These are phyloP conservation scores for Populus tomentosa DNA, from an alignment of 441 rosid species.

Conservation along the genomic window DNA sequence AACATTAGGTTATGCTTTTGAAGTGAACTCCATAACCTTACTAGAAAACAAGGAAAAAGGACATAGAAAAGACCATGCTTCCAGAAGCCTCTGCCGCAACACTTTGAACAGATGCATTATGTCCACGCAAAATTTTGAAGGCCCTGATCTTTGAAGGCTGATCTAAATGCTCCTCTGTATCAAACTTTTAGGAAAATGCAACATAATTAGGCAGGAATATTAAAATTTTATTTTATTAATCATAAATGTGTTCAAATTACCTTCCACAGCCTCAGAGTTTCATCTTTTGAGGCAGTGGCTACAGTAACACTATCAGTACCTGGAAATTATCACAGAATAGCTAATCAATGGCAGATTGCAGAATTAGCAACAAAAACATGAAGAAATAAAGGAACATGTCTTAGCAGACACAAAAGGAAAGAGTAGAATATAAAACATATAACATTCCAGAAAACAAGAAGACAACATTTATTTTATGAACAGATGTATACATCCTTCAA, in stretches of 20 bases:
- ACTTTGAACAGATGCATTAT: constrained; percentile 80
- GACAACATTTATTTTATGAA: too few species aligned
- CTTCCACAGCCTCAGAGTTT: constrained; percentile 88
- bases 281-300: constrained; percentile 93
- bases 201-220: constrained; percentile 10
- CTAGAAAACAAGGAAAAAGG: neutral
- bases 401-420: too few species aligned
- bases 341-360: too few species aligned
- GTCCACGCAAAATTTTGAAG: constrained; percentile 80
- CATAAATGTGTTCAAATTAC: constrained; percentile 36
- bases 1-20: neutral
- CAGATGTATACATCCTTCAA: too few species aligned
- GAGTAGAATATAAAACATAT: too few species aligned
- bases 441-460: too few species aligned
- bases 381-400: too few species aligned
- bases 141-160: constrained; percentile 52
- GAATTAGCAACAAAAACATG: too few species aligned
- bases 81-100: constrained; percentile 67
- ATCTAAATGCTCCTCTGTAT: constrained; percentile 38
- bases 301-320: constrained; percentile 18
- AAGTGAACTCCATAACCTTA: neutral
- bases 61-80: constrained; percentile 51
- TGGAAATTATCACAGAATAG: too few species aligned
- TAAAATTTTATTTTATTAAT: constrained; percentile 5
- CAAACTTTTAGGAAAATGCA: constrained; percentile 45